phyloP scores from a whole-genome alignment of 2,329 filamentous ascomycete species.

The Blastomyces emzantsi region DNA sequence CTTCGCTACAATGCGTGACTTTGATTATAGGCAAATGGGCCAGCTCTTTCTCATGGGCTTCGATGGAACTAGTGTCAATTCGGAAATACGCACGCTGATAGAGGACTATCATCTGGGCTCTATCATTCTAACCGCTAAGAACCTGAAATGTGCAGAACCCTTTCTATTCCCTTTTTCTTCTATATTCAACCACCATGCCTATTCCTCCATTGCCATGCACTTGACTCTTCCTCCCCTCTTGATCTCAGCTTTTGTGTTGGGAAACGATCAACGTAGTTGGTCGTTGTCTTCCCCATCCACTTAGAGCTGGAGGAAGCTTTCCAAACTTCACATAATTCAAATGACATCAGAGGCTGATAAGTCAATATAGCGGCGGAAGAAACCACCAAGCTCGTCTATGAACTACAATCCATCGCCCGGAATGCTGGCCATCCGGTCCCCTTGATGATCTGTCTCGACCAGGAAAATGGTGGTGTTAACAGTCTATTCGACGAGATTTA shows the following conservation, averaged over 20 bases:
- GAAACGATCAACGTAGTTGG: background rate
- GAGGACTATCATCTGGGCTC: slow-evolving; percentile 72
- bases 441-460: slow-evolving; percentile 81
- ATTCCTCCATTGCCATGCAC: slow-evolving; percentile 8
- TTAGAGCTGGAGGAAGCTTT: background rate
- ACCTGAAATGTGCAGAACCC: slow-evolving; percentile 49
- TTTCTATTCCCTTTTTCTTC: slow-evolving; percentile 31
- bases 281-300: background rate
- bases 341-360: slow-evolving; percentile 24
- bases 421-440: slow-evolving; percentile 84
- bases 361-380: slow-evolving; percentile 67
- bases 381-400: slow-evolving; percentile 76
- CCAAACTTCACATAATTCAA: background rate
- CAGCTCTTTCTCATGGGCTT: slow-evolving; percentile 60
- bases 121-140: slow-evolving; percentile 59
- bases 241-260: background rate
- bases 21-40: slow-evolving; percentile 45
- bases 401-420: slow-evolving; percentile 85
- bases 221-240: background rate
- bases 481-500: slow-evolving; percentile 93
- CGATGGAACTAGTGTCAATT: slow-evolving; percentile 54
- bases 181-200: slow-evolving; percentile 2
- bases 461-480: slow-evolving; percentile 97
- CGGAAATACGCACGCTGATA: slow-evolving; percentile 54
- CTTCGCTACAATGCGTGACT: slow-evolving; percentile 66